Base-by-base conservation (phyloP, 2,329 filamentous ascomycete genomes). In the Beauveria sp. region DNA sequence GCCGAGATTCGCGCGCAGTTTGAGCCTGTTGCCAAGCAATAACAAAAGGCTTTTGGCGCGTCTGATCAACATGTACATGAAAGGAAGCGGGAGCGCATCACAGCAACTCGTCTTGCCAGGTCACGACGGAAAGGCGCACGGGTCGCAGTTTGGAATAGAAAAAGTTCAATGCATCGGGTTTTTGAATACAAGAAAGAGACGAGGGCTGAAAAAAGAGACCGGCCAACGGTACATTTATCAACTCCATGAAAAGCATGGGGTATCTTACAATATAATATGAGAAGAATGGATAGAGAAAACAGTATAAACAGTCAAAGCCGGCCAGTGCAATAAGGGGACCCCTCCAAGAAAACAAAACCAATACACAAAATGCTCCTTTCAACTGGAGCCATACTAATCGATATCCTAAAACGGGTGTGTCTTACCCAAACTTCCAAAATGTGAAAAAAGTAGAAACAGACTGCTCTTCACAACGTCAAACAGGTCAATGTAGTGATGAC, bases 1-100 rank as follows among this genome's bases (percentile, higher is more conserved):
- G 68, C 64, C 0, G 71, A 71, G 34, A 80, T 81, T 58, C 69
- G 73, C 12, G 67, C 70, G 57, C 65, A 60, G 12, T 74, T 74
- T 20, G 44, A 50, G 44, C n/a, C 48, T 20, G 5, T 47, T 3
- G 46, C 34, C 12, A 5, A 43, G 18, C 26, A 41, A 24, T 43
- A 43, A n/a, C n/a, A 4, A 24, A 26, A 18, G 5, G 1, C 52
- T 12, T 14, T 28, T 28, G 26, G 5, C 12, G 30, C 4, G 3
- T 34, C 30, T 14, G 30, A 10, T 8, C 18, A 22, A 34, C 18
- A 14, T 40, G 18, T 18, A 34, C 18, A 46, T 20, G 16, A 8
- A 20, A 34, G 10, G 9, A 18, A 26, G 1, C 28, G 20, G 9
- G 48, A 20, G 48, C 28, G 12, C 12, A 34, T 14, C 30, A 46